Percentiles rank a stretch among this genome's conserved stretches.
Evolutionary conservation across 768 basidiomycete species (phyloP).

Genomic region (Termitomyces sp.): DNA sequence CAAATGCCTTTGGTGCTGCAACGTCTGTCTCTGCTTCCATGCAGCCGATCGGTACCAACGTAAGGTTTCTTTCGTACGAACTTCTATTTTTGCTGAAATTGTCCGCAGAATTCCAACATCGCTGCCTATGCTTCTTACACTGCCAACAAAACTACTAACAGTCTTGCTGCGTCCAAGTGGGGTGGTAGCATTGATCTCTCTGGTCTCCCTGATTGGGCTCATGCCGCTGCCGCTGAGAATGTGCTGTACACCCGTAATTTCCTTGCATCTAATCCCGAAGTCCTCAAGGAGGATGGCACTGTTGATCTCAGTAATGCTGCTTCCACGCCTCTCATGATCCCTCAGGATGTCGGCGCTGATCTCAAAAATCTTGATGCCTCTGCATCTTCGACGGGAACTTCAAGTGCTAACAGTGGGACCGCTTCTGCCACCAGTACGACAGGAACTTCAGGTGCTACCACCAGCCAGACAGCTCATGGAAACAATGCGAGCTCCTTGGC

Average conservation of each 20-base stretch:
- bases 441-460: conserved; percentile 8
- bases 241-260: conserved; percentile 44
- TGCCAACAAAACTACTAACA: conserved; percentile 40
- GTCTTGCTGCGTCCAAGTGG: conserved; percentile 47
- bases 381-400: conserved; percentile 14
- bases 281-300: conserved; percentile 41
- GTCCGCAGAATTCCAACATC: conserved; percentile 44
- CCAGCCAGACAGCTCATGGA: conserved; percentile 26
- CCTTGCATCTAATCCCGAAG: conserved; percentile 43
- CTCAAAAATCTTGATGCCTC: conserved; percentile 26
- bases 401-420: conserved; percentile 14
- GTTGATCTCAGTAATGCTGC: conserved; percentile 40
- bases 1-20: conserved; percentile 37
- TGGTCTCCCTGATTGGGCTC: conserved; percentile 48
- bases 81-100: not conserved
- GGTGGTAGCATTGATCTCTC: conserved; percentile 57
- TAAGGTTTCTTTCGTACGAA: conserved; percentile 16
- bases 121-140: conserved; percentile 51
- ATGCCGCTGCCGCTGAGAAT: conserved; percentile 47
- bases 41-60: conserved; percentile 37
- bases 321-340: conserved; percentile 50
- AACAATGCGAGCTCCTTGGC: conserved; percentile 43
- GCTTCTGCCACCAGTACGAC: conserved; percentile 6
- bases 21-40: conserved; percentile 51
- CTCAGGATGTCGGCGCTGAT: conserved; percentile 47